Evolutionary conservation across 495 filamentous ascomycete species (phyloP), one percentile per base, ranked within the genome.

Genomic region (Gamarada debralockiae): DNA sequence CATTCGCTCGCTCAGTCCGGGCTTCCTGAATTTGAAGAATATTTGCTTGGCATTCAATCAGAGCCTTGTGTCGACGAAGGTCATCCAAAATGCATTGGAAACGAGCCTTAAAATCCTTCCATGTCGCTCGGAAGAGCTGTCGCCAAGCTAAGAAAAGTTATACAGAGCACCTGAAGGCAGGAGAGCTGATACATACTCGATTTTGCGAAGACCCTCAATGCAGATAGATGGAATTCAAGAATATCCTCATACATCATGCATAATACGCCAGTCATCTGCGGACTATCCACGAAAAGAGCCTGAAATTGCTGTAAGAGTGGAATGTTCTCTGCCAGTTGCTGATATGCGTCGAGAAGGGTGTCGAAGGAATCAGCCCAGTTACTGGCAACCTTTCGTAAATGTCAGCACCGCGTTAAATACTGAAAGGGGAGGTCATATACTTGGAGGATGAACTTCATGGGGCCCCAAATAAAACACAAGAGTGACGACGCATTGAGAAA

Each of bases 221-320:
- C 63, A 21, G 55, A 57, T 18, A 38, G 46, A 33, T 77, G 71
- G 43, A 79, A 77, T 1, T 66, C 51, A 5, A 76, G 59, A 22
- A 79, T 64, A 55, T 76, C 75, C 6, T 62, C 56, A 55, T 72
- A 78, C 24, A 77, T 65, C 38, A 68, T 55, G 1, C 56, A 61
- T 14, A 75, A 57, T 24, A 64, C 63, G 9, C 57, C 56, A 18
- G 47, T 54, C 58, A 73, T 67, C 12, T 64, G 36, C 10, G 60
- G 54, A 36, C 52, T 59, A 4, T 61, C 21, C 13, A 39, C 37
- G 31, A 76, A 69, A 9, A 74, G 34, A 7, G 27, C 2, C 14
- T 62, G 31, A 42, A 73, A 72, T 42, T 65, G 49, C 37, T 55
- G 36, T 5, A 75, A 56, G 8, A 63, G 44, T 6, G 74, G 72